Evolutionary conservation across 495 filamentous ascomycete species (phyloP), one percentile per base, ranked within the genome.

Genomic region (Hypoxylon fragiforme): DNA sequence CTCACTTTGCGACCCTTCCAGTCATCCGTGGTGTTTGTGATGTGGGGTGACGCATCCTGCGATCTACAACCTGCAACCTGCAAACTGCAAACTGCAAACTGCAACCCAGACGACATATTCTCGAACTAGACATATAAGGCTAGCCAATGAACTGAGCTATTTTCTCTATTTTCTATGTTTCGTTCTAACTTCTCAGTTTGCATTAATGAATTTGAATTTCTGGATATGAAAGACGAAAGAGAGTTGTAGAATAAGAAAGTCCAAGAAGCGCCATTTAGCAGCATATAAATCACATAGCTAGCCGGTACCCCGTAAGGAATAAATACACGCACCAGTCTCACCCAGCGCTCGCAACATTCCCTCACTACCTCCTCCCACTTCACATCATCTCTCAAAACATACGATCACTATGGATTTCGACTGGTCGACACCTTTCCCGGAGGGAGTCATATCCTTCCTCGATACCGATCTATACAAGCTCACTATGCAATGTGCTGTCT

Each of bases 401-500:
- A 47, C 37, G 1, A 7, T 13, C 41, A 47, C 24, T 2, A 76
- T 82, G 77, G 77, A 80, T 50, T 82, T 82, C 66, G 76, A 81
- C 67, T 78, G 77, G 67, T 77, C 77, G 14, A 77, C 75, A 36
- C 78, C 77, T 38, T 81, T 75, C 47, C 79, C 79, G 14, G 79
- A 81, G 63, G 92, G 91, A 30, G 84, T 97, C 64, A 86, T 82
- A 70, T 97, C 94, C 52, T 85, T 98, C 54, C 82, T 98, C 31
- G 94, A 98, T 68, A 98, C 94, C 1, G 94, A 98, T 76, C 77
- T 98, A 34, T 98, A 98, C 80, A 98, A 98, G 72, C 71, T 98
- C 65, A 98, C 94, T 7, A 98, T 98, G 94, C 94, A 98, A 84
- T 95, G 89, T 66, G 94, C 92, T 32, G 83, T 97, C 57, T 78